These are phyloP conservation scores for Macrolepiota fuliginosa DNA, from an alignment of 768 basidiomycete genomes.

Conservation along the genomic window DNA sequence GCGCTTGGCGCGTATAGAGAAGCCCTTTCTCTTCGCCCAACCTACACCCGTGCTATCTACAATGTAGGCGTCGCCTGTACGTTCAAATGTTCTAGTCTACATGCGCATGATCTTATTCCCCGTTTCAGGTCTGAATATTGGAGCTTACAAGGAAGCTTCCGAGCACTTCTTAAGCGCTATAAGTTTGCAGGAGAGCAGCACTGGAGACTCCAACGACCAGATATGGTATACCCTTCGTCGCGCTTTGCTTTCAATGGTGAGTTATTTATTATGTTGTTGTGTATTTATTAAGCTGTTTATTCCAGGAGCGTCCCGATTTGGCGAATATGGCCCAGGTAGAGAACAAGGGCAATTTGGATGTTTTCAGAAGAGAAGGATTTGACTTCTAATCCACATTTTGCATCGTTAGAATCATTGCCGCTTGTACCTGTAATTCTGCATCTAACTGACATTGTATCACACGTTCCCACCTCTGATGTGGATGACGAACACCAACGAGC, in stretches of 20 bases:
- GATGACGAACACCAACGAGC: not conserved
- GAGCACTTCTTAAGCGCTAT: constrained; percentile 93
- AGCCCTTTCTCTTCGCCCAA: constrained; percentile 87
- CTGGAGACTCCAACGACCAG: constrained; percentile 73
- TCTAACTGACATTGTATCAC: not conserved
- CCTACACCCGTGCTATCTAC: constrained; percentile 95
- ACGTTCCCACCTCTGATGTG: not conserved
- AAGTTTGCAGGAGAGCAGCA: constrained; percentile 69
- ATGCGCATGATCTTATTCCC: constrained; percentile 7
- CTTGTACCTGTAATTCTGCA: not conserved
- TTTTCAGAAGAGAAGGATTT: constrained; percentile 83
- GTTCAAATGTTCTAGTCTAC: constrained; percentile 27
- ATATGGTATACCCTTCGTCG: constrained; percentile 90
- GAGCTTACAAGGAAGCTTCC: constrained; percentile 91
- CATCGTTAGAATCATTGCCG: not conserved
- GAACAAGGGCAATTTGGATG: constrained; percentile 58
- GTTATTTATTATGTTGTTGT: constrained; percentile 17
- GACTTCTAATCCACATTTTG: constrained; percentile 61
- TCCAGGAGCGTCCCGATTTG: constrained; percentile 76
- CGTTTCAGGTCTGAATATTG: constrained; percentile 84
- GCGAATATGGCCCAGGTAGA: constrained; percentile 70
- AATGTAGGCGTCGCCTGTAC: constrained; percentile 97
- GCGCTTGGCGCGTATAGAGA: constrained; percentile 88
- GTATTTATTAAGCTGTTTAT: constrained; percentile 9
- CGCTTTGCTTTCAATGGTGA: constrained; percentile 77